These are phyloP conservation scores for Fraxinus greggii DNA, from an alignment of 305 asterid genomes.

Conservation along the genomic window DNA sequence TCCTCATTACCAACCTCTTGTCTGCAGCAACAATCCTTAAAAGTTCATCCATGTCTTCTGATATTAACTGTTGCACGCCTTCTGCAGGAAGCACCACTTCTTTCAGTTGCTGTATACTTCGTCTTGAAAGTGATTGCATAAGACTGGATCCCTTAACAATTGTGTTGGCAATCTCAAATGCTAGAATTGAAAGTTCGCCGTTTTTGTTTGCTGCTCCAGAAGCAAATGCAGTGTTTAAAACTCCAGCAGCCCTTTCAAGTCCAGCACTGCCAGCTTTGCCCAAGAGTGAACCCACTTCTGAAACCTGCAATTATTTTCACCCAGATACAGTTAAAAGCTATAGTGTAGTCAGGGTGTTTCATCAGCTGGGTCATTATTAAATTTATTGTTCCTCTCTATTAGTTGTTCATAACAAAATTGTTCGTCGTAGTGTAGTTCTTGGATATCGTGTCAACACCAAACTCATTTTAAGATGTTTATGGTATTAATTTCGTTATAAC, in stretches of 20 bases:
- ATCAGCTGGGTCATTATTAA: background rate
- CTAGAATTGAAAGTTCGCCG: slow-evolving; percentile 38
- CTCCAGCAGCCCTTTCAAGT: slow-evolving; percentile 38
- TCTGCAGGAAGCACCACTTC: slow-evolving; percentile 43
- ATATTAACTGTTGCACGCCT: slow-evolving; percentile 40
- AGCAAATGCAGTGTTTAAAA: slow-evolving; percentile 38
- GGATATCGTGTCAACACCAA: background rate
- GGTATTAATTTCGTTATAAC: background rate
- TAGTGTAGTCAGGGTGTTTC: background rate
- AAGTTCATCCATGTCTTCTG: slow-evolving; percentile 39
- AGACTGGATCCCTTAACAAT: slow-evolving; percentile 42
- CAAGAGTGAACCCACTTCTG: slow-evolving; percentile 33
- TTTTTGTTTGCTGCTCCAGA: slow-evolving; percentile 31
- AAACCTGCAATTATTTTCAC: slow-evolving; percentile 22
- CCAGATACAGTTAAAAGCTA: background rate
- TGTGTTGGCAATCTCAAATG: slow-evolving; percentile 50
- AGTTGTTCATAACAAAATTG: background rate
- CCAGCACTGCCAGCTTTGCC: slow-evolving; percentile 33
- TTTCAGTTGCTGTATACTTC: slow-evolving; percentile 33
- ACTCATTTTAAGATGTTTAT: background rate
- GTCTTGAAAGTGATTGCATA: slow-evolving; percentile 39
- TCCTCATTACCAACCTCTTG: slow-evolving; percentile 34
- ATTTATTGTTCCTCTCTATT: background rate
- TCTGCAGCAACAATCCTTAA: slow-evolving; percentile 37
- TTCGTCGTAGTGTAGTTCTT: background rate